A percentile compares a stretch with the other conserved stretches of the same genome.
Evolutionary conservation across 73 alveolate genomes (phyloP).

Genomic region (Paraurostyla sp.): DNA sequence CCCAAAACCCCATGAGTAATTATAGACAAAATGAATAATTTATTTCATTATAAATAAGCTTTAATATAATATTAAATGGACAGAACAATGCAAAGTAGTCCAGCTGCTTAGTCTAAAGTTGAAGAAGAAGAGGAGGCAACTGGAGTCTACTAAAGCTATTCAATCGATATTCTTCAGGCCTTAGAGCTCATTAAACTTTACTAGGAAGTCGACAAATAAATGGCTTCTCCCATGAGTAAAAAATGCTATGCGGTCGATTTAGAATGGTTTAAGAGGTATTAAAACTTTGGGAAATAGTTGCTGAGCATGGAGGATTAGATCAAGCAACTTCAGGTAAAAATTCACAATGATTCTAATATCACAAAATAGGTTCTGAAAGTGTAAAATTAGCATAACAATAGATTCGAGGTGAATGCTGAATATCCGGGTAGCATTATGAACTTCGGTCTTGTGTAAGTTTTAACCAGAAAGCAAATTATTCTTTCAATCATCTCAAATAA

Average conservation of each 20-base stretch:
- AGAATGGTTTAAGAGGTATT: background rate
- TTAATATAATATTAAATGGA: conserved; percentile 33
- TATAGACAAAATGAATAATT: too few relatives aligned
- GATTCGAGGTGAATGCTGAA: background rate
- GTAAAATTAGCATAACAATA: background rate
- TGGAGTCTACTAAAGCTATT: too few relatives aligned
- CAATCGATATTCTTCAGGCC: background rate
- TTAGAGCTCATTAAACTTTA: background rate
- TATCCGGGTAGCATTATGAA: conserved; percentile 21
- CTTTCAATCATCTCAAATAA: background rate
- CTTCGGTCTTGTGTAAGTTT: conserved; percentile 23
- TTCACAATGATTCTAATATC: background rate
- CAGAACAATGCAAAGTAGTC: background rate
- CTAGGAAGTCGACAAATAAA: background rate
- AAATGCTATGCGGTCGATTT: background rate
- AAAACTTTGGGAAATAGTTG: background rate
- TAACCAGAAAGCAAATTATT: background rate
- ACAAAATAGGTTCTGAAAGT: background rate
- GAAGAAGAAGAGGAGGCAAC: too few relatives aligned
- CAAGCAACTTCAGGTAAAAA: background rate
- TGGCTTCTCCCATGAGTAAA: background rate
- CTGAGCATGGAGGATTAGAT: background rate
- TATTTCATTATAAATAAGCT: too few relatives aligned
- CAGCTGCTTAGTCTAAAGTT: background rate
- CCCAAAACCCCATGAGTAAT: too few relatives aligned